phyloP scores from a whole-genome alignment of 1,139 yeast species.

The Suhomyces maxii region DNA sequence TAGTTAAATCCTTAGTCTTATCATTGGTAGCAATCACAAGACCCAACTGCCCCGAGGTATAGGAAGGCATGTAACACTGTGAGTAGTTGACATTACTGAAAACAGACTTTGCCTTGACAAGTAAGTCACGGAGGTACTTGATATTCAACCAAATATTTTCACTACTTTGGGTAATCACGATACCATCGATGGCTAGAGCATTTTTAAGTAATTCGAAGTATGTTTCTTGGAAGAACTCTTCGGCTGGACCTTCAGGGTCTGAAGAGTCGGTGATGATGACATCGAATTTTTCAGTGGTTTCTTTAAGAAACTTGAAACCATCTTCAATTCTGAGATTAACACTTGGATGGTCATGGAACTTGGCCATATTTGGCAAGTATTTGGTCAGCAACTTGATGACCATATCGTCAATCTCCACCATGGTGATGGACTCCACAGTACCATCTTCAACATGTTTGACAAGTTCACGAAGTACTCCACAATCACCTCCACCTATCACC shows the following conservation, averaged over 20 bases:
- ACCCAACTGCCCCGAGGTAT: slow-evolving; percentile 96
- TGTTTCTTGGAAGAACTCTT: slow-evolving; percentile 79
- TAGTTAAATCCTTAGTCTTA: slow-evolving; percentile 45
- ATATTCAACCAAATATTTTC: slow-evolving; percentile 93
- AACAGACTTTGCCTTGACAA: slow-evolving; percentile 63
- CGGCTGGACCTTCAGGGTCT: slow-evolving; percentile 99
- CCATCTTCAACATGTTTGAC: slow-evolving; percentile 62
- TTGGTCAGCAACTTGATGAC: slow-evolving; percentile 75
- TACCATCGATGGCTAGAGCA: slow-evolving; percentile 68
- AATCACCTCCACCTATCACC: slow-evolving; percentile 94
- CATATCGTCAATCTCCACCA: slow-evolving; percentile 89
- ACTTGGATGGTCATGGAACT: slow-evolving; percentile 66
- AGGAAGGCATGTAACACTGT: slow-evolving; percentile 90
- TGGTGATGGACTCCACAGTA: slow-evolving; percentile 64
- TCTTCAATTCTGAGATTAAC: slow-evolving; percentile 78
- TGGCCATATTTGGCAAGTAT: slow-evolving; percentile 81
- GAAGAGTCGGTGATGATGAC: slow-evolving; percentile 93
- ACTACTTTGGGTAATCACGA: slow-evolving; percentile 87
- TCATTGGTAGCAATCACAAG: slow-evolving; percentile 79
- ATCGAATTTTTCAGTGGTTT: slow-evolving; percentile 55
- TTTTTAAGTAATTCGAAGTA: slow-evolving; percentile 72
- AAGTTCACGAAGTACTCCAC: slow-evolving; percentile 86
- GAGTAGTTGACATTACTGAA: slow-evolving; percentile 78
- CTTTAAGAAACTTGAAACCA: slow-evolving; percentile 78
- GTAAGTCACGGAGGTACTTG: slow-evolving; percentile 59